Conservation (phyloP, 768 basidiomycete genomes). For the Kockovaella imperatae region DNA sequence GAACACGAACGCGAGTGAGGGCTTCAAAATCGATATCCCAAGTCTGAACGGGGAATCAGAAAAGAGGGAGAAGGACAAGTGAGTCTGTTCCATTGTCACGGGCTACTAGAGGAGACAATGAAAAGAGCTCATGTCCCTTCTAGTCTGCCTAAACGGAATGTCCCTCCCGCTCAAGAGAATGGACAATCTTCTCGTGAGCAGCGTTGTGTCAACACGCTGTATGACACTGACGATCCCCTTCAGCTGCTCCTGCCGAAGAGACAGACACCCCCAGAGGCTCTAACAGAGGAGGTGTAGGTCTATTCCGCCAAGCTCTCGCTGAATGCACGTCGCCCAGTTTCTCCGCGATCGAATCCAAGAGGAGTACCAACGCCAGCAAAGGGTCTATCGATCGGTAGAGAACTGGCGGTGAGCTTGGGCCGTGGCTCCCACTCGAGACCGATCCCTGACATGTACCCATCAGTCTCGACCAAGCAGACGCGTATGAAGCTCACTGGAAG, state of each 20-base stretch:
- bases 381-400: slow-evolving; percentile 77
- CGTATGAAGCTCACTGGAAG: slow-evolving; percentile 86
- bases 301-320: no score
- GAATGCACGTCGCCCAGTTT: slow-evolving; percentile 13
- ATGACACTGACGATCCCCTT: background rate
- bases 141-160: background rate
- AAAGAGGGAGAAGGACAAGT: slow-evolving; percentile 39
- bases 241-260: slow-evolving; percentile 26
- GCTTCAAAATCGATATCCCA: slow-evolving; percentile 41
- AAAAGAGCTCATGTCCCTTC: background rate
- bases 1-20: slow-evolving; percentile 8
- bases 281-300: slow-evolving; percentile 24
- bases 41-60: slow-evolving; percentile 12
- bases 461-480: slow-evolving; percentile 66
- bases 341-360: slow-evolving; percentile 59
- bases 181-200: slow-evolving; percentile 5
- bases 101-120: background rate
- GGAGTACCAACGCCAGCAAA: slow-evolving; percentile 59
- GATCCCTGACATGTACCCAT: background rate
- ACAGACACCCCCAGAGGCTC: slow-evolving; percentile 37
- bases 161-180: slow-evolving; percentile 19
- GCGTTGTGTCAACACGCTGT: no score
- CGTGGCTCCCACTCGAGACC: background rate
- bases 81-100: slow-evolving; percentile 13
- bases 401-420: slow-evolving; percentile 52